A percentile compares a stretch with the other conserved stretches of the same genome.
Evolutionary conservation across 306 rosid genomes (phyloP).

Genomic region (Ceratonia siliqua): DNA sequence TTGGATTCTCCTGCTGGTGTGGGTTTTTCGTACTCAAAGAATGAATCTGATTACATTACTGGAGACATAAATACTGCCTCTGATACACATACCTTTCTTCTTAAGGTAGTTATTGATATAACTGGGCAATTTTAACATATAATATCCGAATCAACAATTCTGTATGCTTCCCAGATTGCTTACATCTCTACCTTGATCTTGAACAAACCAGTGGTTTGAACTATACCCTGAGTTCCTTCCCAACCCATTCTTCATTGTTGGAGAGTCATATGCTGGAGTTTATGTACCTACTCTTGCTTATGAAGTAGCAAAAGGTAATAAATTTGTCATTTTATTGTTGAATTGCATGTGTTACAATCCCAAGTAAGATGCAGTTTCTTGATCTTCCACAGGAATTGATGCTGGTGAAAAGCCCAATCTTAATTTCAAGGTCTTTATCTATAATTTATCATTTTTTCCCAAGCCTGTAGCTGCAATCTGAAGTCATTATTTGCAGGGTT

Average conservation of each 20-base stretch:
- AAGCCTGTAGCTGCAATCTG: slow-evolving; percentile 29
- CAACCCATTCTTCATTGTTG: slow-evolving; percentile 70
- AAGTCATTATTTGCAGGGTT: slow-evolving; percentile 58
- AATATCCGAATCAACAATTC: no score
- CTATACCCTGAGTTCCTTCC: slow-evolving; percentile 64
- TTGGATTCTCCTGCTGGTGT: slow-evolving; percentile 93
- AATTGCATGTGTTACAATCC: slow-evolving; percentile 10
- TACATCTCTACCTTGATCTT: no score
- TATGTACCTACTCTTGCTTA: slow-evolving; percentile 79
- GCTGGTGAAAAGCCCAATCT: slow-evolving; percentile 59
- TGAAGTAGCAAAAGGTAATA: slow-evolving; percentile 63
- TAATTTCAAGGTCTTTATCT: slow-evolving; percentile 71
- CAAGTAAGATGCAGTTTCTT: slow-evolving; percentile 29
- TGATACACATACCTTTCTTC: slow-evolving; percentile 74
- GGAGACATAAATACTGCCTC: slow-evolving; percentile 78
- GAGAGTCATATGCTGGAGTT: slow-evolving; percentile 85
- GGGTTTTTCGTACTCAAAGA: slow-evolving; percentile 77
- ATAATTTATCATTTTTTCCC: slow-evolving; percentile 26
- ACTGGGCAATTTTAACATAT: no score
- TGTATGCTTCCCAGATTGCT: no score
- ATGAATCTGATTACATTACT: slow-evolving; percentile 50
- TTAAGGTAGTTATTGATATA: slow-evolving; percentile 70
- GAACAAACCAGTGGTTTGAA: slow-evolving; percentile 79
- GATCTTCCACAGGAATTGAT: slow-evolving; percentile 59
- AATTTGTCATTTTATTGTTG: slow-evolving; percentile 16